Evolutionary conservation across 169 alveolate species (phyloP).

Genomic region (Plasmodium relictum): DNA sequence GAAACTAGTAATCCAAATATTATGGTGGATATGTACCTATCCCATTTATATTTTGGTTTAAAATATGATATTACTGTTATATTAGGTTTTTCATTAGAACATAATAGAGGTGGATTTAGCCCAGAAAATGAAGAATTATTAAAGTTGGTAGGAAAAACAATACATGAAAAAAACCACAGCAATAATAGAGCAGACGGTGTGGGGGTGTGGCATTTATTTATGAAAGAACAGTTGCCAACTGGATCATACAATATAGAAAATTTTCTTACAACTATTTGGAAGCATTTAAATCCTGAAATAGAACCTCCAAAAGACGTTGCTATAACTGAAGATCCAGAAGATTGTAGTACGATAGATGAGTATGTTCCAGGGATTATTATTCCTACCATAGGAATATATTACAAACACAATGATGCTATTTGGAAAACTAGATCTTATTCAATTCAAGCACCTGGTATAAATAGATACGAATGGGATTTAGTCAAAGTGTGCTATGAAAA

Average conservation of each 20-base stretch:
- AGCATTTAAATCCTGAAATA: constrained; percentile 40
- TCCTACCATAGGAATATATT: constrained; percentile 25
- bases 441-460: constrained; percentile 65
- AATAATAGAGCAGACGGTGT: constrained; percentile 49
- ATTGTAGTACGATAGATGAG: constrained; percentile 55
- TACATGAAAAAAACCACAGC: constrained; percentile 50
- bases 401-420: constrained; percentile 52
- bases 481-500: constrained; percentile 56
- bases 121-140: constrained; percentile 41
- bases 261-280: constrained; percentile 33
- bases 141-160: constrained; percentile 45
- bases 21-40: constrained; percentile 60
- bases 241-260: constrained; percentile 47
- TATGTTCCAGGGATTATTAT: constrained; percentile 42
- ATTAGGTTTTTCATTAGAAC: constrained; percentile 52
- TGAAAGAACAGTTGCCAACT: constrained; percentile 49
- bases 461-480: constrained; percentile 62
- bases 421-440: constrained; percentile 52
- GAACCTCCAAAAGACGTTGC: constrained; percentile 27
- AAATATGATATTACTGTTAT: constrained; percentile 45
- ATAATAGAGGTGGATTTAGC: constrained; percentile 68
- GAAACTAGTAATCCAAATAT: constrained; percentile 44
- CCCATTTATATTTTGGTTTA: constrained; percentile 56
- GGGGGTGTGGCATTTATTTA: constrained; percentile 61
- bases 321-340: constrained; percentile 37